Evolutionary conservation across 2,329 filamentous ascomycete genomes (phyloP).

Genomic region (Sarocladiaceae sp.): DNA sequence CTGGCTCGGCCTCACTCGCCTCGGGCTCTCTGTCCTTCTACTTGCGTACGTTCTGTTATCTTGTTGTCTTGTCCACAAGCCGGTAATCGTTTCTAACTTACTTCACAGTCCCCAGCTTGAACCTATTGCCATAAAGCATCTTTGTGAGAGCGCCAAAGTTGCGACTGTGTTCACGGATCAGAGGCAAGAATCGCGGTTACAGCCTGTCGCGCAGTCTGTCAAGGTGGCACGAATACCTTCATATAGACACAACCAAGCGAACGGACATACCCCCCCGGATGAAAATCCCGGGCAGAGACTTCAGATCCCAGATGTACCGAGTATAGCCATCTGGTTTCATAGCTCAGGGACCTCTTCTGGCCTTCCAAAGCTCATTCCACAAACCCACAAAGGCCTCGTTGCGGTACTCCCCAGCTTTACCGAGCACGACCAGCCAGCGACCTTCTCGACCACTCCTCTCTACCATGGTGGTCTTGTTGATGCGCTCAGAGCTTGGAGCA

Average conservation of each 20-base stretch:
- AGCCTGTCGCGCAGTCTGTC: neutral
- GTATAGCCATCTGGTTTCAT: slow-evolving; percentile 53
- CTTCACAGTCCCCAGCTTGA: slow-evolving; percentile 44
- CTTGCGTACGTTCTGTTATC: slow-evolving; percentile 37
- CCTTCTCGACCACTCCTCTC: slow-evolving; percentile 59
- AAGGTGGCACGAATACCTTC: slow-evolving; percentile 12
- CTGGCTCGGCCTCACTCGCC: slow-evolving; percentile 52
- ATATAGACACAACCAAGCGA: no score
- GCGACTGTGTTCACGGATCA: slow-evolving; percentile 39
- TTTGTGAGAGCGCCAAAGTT: slow-evolving; percentile 41
- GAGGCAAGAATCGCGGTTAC: slow-evolving; percentile 1
- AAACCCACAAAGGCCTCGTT: slow-evolving; percentile 43
- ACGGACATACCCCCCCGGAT: no score
- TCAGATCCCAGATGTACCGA: slow-evolving; percentile 14
- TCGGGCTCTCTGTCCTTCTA: slow-evolving; percentile 49
- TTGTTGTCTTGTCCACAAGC: slow-evolving; percentile 7
- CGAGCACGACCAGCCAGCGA: slow-evolving; percentile 31
- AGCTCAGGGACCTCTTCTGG: slow-evolving; percentile 61
- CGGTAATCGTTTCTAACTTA: no score
- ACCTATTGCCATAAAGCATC: slow-evolving; percentile 39
- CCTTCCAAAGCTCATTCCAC: slow-evolving; percentile 55
- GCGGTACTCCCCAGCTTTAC: slow-evolving; percentile 45
- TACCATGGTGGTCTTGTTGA: slow-evolving; percentile 62
- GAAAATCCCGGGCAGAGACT: no score
- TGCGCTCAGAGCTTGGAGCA: slow-evolving; percentile 55